Percentiles rank a stretch among this genome's conserved stretches.
Conservation (phyloP, 306 rosid genomes). For the Leucaena leucocephala region DNA sequence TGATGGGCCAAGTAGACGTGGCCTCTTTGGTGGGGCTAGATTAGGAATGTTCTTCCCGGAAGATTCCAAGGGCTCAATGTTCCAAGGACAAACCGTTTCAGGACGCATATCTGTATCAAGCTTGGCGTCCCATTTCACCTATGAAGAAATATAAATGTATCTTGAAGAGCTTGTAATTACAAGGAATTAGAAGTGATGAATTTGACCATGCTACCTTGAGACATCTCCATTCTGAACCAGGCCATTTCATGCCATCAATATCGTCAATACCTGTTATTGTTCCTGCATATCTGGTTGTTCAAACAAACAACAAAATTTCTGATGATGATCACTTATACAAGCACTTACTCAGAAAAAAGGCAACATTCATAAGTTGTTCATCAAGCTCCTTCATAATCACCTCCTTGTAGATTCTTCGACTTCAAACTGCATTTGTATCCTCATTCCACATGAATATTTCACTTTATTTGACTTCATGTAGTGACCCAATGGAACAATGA, state of each 20-base stretch:
- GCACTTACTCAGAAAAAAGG: not conserved
- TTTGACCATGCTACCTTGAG: constrained; percentile 52
- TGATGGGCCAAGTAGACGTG: constrained; percentile 26
- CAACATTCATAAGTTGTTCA: constrained; percentile 9
- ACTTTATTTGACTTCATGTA: constrained; percentile 46
- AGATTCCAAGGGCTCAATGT: constrained; percentile 48
- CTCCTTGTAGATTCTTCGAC: constrained; percentile 59
- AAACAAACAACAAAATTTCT: constrained; percentile 24
- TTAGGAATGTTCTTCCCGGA: constrained; percentile 17
- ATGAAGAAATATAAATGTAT: constrained; percentile 17
- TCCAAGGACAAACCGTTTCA: constrained; percentile 76
- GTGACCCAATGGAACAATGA: constrained; percentile 49
- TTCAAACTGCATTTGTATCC: constrained; percentile 45
- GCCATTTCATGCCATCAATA: constrained; percentile 63
- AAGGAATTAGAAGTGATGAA: constrained; percentile 16
- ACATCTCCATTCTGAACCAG: constrained; percentile 72
- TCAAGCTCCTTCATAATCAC: constrained; percentile 41
- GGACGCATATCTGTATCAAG: constrained; percentile 35
- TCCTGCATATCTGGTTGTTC: constrained; percentile 55
- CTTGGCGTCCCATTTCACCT: constrained; percentile 72
- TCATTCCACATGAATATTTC: constrained; percentile 53
- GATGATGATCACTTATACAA: not conserved
- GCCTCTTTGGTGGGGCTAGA: constrained; percentile 42
- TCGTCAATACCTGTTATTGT: constrained; percentile 53
- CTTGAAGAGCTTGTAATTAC: constrained; percentile 10